Evolutionary conservation across 306 rosid species (phyloP), one percentile per base, ranked within the genome.

Genomic region (Glycyrrhiza uralensis): DNA sequence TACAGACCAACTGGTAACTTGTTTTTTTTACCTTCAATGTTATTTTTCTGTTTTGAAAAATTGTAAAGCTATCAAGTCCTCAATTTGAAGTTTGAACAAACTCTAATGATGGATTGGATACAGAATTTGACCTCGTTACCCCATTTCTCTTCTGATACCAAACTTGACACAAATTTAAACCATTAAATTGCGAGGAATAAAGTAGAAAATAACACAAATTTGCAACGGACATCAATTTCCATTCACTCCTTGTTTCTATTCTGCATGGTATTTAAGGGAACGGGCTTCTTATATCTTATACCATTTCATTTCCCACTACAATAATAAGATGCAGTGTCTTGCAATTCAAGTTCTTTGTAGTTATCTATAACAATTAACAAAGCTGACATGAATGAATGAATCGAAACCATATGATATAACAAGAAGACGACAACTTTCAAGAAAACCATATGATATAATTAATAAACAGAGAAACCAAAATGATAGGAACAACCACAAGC

Each of bases 301-400:
- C 6, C 42, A 70, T 9, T 11, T 12, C 5, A 50, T 51, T 42
- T 63, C 33, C 28, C 29, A 28, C 19, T 7, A 50, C 35, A 44
- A 44, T 35, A 56, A 44, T 35, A 56, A 57, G 38, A 67, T 9
- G 46, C 51, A 29, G 4, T 36, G 33, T 32, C 47, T 22, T 15
- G 18, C 17, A 56, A 56, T 14, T 47, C 36, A 65, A 30, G 26
- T 28, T 28, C 18, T 32, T 13, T 36, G 17, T 4, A 18, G 58
- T 23, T 39, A 38, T 10, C 8, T 19, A 26, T 58, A 4, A 76
- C 24, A 63, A 59, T 12, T 33, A 35, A 69, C 26, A 57, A 65
- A 65, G 33, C 20, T 47, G 9, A 67, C 62, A 44, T 32, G 64
- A 47, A n/a, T n/a, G n/a, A n/a, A n/a, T n/a, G n/a, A 57, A 69